A percentile compares a stretch with the other conserved stretches of the same genome.
These are phyloP conservation scores for Vickermania ingenoplastis DNA, from an alignment of 208 protist species.

Conservation along the genomic window DNA sequence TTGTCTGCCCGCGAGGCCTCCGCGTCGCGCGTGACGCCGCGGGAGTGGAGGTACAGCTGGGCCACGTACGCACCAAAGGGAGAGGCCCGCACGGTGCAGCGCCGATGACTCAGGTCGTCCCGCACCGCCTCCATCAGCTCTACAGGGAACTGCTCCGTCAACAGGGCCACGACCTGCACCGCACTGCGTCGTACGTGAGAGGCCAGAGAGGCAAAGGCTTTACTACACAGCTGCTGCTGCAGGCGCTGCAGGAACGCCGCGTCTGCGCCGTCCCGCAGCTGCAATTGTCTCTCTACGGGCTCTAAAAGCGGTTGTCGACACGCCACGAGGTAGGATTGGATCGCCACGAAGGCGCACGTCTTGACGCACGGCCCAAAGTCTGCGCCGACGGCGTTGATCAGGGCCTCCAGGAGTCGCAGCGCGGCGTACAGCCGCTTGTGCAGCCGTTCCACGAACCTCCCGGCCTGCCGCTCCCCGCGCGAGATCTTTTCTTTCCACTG, in stretches of 20 bases:
- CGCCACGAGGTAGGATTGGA: conserved; percentile 69
- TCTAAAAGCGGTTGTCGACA: conserved; percentile 46
- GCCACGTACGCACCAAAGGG: conserved; percentile 30
- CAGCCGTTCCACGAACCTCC: conserved; percentile 45
- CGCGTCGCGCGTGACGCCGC: conserved; percentile 16
- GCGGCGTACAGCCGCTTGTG: conserved; percentile 45
- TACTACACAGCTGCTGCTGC: conserved; percentile 15
- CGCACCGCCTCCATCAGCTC: conserved; percentile 39
- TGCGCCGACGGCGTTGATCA: conserved; percentile 56
- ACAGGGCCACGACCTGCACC: conserved; percentile 32
- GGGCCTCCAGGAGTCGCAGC: conserved; percentile 44
- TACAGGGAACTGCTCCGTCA: conserved; percentile 78
- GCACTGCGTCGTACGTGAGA: conserved; percentile 39
- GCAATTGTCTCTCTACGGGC: conserved; percentile 13
- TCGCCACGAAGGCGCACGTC: conserved; percentile 42
- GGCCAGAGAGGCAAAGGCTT: conserved; percentile 31
- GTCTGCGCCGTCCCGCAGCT: conserved; percentile 7
- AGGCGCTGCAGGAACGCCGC: conserved; percentile 7
- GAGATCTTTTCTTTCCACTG: conserved; percentile 8
- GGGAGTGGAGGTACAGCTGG: conserved; percentile 27
- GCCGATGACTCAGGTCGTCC: conserved; percentile 2
- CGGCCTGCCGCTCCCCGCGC: conserved; percentile 9
- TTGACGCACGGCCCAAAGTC: conserved; percentile 55
- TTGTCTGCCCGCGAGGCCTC: neutral
- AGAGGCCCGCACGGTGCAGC: neutral